Percentiles rank a stretch among this genome's conserved stretches.
phyloP scores from a whole-genome alignment of 805 yeast genomes.

The Nematodospora valgi region DNA sequence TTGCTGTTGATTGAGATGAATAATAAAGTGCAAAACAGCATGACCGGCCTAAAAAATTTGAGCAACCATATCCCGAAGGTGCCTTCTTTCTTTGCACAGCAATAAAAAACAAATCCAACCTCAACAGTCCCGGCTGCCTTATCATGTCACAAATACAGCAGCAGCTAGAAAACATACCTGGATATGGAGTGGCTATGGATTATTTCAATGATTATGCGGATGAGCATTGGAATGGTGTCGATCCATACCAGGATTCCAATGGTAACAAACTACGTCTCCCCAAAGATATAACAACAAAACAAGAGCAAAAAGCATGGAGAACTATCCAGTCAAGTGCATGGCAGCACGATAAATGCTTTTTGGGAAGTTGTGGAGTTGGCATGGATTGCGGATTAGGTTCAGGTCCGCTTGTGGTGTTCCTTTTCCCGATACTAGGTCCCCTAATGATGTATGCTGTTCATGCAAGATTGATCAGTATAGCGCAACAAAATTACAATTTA shows the following conservation, averaged over 20 bases:
- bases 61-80: too few species aligned
- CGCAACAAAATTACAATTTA: constrained; percentile 52
- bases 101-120: too few species aligned
- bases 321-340: constrained; percentile 75
- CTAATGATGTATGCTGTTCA: constrained; percentile 75
- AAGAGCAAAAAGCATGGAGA: constrained; percentile 70
- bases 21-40: too few species aligned
- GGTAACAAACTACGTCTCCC: constrained; percentile 65
- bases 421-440: constrained; percentile 84
- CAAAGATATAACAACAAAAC: constrained; percentile 42
- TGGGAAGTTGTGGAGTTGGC: constrained; percentile 67
- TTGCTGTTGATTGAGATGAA: too few species aligned
- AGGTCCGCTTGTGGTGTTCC: constrained; percentile 65
- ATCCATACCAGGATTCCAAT: constrained; percentile 62
- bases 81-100: too few species aligned
- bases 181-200: constrained; percentile 53
- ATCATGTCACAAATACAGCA: constrained; percentile 22
- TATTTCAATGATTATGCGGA: constrained; percentile 65
- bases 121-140: too few species aligned
- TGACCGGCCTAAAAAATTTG: too few species aligned
- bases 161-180: constrained; percentile 46
- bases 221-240: constrained; percentile 57
- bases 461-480: constrained; percentile 58
- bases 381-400: constrained; percentile 74
- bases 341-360: constrained; percentile 79